Conservation (phyloP, 345 rosid genomes). For the Combretum micranthum region DNA sequence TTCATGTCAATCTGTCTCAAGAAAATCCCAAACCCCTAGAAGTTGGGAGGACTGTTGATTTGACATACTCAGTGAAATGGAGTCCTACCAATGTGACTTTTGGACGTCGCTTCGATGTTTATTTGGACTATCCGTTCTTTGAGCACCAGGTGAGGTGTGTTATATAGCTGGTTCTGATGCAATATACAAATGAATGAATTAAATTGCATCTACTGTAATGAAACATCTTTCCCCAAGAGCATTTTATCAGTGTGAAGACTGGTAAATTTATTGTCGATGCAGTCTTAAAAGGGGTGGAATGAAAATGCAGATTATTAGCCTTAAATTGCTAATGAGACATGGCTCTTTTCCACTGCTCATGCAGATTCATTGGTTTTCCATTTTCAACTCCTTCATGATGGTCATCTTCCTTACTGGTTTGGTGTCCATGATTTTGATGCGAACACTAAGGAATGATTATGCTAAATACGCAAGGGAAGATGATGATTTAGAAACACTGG, state of each 20-base stretch:
- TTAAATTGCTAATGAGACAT: too few relatives aligned
- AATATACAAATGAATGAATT: too few relatives aligned
- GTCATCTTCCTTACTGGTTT: slow-evolving; percentile 94
- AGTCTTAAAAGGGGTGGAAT: too few relatives aligned
- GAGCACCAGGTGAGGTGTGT: slow-evolving; percentile 71
- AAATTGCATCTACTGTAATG: too few relatives aligned
- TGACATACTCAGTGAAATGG: slow-evolving; percentile 91
- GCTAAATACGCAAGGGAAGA: slow-evolving; percentile 96
- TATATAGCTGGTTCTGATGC: too few relatives aligned
- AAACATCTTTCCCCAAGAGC: too few relatives aligned
- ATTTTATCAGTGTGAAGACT: too few relatives aligned
- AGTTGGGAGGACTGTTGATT: slow-evolving; percentile 50
- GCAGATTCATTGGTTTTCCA: slow-evolving; percentile 98
- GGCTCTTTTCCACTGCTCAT: too few relatives aligned
- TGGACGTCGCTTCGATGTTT: slow-evolving; percentile 89
- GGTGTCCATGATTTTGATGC: slow-evolving; percentile 96
- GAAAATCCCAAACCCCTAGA: slow-evolving; percentile 75
- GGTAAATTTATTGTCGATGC: too few relatives aligned
- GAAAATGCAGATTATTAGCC: too few relatives aligned
- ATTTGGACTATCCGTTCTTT: slow-evolving; percentile 88
- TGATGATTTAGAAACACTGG: slow-evolving; percentile 93
- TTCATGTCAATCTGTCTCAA: slow-evolving; percentile 83
- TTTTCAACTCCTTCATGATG: slow-evolving; percentile 97
- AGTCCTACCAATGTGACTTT: slow-evolving; percentile 52
- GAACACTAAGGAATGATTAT: slow-evolving; percentile 90